Conservation (phyloP, 768 basidiomycete genomes). For the Mycena amicta region DNA sequence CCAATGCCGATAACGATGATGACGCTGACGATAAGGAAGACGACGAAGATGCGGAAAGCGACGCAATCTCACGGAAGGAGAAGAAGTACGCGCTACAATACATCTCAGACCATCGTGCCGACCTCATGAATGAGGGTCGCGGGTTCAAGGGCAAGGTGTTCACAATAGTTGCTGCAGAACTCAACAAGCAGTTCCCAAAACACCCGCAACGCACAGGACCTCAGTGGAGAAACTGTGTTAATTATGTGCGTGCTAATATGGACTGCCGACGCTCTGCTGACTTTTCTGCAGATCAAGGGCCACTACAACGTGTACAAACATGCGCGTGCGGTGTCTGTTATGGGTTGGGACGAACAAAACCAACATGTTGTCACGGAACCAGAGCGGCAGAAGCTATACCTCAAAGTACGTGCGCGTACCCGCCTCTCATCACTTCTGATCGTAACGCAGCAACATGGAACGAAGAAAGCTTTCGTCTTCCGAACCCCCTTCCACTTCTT, state of each 20-base stretch:
- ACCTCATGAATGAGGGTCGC: background rate
- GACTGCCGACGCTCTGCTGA: background rate
- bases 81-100: background rate
- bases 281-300: slow-evolving; percentile 2
- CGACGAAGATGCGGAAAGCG: background rate
- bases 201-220: background rate
- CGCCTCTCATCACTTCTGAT: background rate
- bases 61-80: background rate
- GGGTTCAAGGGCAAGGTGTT: background rate
- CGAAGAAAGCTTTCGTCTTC: slow-evolving; percentile 4
- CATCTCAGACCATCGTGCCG: background rate
- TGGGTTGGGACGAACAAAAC: slow-evolving; percentile 11
- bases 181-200: background rate
- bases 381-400: background rate
- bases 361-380: background rate
- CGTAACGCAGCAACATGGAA: background rate
- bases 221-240: background rate
- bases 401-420: slow-evolving; percentile 2
- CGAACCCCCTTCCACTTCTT: background rate
- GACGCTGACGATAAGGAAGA: background rate
- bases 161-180: background rate
- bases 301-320: slow-evolving; percentile 1
- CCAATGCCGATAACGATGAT: background rate
- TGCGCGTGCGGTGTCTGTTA: slow-evolving; percentile 1
- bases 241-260: background rate